Base-by-base conservation (phyloP, 805 yeast species). In the Sugiyamaella qingdaonensis region DNA sequence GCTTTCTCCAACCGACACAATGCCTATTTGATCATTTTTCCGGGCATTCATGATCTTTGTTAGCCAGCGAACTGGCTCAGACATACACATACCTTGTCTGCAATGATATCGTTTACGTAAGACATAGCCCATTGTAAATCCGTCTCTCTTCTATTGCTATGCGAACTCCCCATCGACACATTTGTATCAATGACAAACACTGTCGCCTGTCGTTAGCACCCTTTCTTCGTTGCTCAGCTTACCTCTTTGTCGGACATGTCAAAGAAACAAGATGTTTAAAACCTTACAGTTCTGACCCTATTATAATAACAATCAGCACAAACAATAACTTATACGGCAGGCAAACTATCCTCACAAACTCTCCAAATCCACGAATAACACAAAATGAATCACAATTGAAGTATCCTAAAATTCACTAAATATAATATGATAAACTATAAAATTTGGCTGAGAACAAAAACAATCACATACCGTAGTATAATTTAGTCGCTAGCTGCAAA, bases 181-280 rank as follows among this genome's bases (percentile, higher is more conserved):
- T 79, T 73, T 11, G 76, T 67, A 62, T 83, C 88, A 13, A 80
- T 72, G 9, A 81, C 70, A 57, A 77, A 80, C 1, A 71, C 67
- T 0, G 82, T 77, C 32, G 68, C 62, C 72, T 70, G 7, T 37
- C 24, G 24, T 47, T 33, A 27, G 21, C 10, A 18, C 42, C 10
- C 8, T 34, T n/a, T 16, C 9, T 34, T 16, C n/a, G 3, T 13
- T 16, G 31, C 11, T n/a, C n/a, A 9, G 49, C 59, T 10, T 37
- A 61, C 64, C 59, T 63, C 61, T 54, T 63, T 61, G 11, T 54
- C 54, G 16, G 62, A 55, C 65, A 62, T 61, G 46, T 24, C 29
- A 7, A 16, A 42, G 21, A 11, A 11, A 10, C 21, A 13, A 18
- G 10, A 33, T n/a, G 24, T 14, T 19, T 41, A 14, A n/a, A n/a